phyloP scores from a whole-genome alignment of 495 filamentous ascomycete genomes.

The Astrocystis sublimbata region DNA sequence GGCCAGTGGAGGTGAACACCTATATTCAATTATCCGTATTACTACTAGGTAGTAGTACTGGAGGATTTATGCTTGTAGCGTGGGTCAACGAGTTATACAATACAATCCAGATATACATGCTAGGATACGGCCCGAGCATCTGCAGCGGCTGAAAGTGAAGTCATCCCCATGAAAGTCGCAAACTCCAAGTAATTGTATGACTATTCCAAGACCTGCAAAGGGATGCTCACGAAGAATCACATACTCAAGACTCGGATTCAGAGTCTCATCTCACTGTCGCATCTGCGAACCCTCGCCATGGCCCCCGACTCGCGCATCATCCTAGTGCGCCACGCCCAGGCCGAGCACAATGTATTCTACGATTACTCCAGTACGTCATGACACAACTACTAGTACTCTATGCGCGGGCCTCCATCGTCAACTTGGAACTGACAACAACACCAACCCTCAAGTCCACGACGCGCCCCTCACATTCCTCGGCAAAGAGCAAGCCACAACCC shows the following conservation, averaged over 20 bases:
- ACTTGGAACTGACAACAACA: not conserved
- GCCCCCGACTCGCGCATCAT: constrained; percentile 52
- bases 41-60: too few species aligned
- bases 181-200: too few species aligned
- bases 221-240: not conserved
- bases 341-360: constrained; percentile 51
- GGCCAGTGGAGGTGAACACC: too few species aligned
- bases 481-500: constrained; percentile 23
- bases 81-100: too few species aligned
- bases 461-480: constrained; percentile 25
- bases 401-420: not conserved
- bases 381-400: not conserved
- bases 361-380: constrained; percentile 31
- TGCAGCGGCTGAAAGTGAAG: too few species aligned
- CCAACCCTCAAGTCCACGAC: constrained; percentile 23
- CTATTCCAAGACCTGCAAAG: too few species aligned
- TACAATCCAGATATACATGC: too few species aligned
- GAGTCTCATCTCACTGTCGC: not conserved
- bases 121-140: too few species aligned
- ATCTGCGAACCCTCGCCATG: too few species aligned
- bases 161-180: too few species aligned
- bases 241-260: not conserved
- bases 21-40: too few species aligned
- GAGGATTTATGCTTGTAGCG: too few species aligned
- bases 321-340: constrained; percentile 59